Percentiles rank a stretch among this genome's conserved stretches.
phyloP scores from a whole-genome alignment of 768 basidiomycete species.

The Trametes cubensis region DNA sequence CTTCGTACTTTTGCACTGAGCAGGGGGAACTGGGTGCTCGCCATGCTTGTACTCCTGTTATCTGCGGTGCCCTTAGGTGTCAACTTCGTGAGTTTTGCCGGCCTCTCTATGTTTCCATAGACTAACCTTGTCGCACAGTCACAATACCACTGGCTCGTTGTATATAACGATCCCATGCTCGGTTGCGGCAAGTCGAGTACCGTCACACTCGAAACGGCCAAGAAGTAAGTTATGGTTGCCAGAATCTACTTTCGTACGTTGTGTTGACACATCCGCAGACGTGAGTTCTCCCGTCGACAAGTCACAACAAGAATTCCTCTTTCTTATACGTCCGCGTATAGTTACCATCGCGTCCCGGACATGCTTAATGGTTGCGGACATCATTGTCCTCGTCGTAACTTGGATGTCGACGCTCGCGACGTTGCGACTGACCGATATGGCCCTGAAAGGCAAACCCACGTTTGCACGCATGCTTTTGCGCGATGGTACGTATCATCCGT shows the following conservation, averaged over 20 bases:
- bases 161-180: not conserved
- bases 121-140: not conserved
- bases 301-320: not conserved
- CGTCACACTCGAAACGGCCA: conserved; percentile 1
- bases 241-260: not conserved
- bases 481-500: conserved; percentile 10
- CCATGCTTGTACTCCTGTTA: conserved; percentile 5
- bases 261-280: not conserved
- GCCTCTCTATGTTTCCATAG: not conserved
- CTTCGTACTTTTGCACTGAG: conserved; percentile 13
- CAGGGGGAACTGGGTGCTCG: not conserved
- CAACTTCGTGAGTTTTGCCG: not conserved
- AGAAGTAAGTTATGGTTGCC: not conserved
- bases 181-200: conserved; percentile 6
- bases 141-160: conserved; percentile 11
- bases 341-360: conserved; percentile 13
- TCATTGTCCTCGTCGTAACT: conserved; percentile 12
- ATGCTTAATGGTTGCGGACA: conserved; percentile 10
- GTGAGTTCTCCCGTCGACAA: not conserved
- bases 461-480: conserved; percentile 3
- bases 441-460: not conserved
- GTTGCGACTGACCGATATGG: not conserved
- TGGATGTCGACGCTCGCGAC: conserved; percentile 7
- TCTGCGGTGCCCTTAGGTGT: conserved; percentile 9
- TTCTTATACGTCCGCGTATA: not conserved